These are phyloP conservation scores for Silene uniflora DNA, from an alignment of 148 eudicot genomes.

Conservation along the genomic window DNA sequence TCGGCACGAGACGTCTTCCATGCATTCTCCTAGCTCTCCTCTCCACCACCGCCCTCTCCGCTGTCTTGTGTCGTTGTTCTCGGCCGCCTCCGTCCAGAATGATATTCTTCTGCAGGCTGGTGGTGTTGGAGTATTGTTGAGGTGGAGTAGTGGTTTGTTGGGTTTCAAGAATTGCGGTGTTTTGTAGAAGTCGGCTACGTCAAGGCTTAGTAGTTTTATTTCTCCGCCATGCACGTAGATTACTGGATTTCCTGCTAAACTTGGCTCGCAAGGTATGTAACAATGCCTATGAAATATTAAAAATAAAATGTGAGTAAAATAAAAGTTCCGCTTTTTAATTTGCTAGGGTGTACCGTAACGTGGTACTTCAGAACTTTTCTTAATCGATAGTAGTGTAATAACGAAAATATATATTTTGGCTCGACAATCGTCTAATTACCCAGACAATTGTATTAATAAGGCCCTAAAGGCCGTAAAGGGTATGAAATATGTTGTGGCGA, in stretches of 20 bases:
- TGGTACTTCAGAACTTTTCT: too few species aligned
- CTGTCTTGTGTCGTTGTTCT: not conserved
- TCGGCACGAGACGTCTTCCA: constrained; percentile 22
- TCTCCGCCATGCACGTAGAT: constrained; percentile 58
- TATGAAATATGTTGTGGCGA: too few species aligned
- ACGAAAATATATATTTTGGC: too few species aligned
- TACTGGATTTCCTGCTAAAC: constrained; percentile 68
- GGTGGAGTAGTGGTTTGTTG: not conserved
- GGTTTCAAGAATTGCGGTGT: constrained; percentile 14
- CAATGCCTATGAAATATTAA: too few species aligned
- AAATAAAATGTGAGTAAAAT: too few species aligned
- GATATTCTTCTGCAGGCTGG: constrained; percentile 10
- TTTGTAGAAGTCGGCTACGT: constrained; percentile 58
- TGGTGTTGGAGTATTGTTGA: not conserved
- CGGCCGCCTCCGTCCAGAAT: constrained; percentile 27
- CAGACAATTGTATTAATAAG: too few species aligned
- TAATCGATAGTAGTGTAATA: too few species aligned
- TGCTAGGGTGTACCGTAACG: too few species aligned
- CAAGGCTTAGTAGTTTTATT: constrained; percentile 38
- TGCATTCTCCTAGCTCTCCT: constrained; percentile 17
- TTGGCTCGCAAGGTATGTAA: constrained; percentile 48
- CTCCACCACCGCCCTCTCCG: constrained; percentile 22
- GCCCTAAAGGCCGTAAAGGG: too few species aligned
- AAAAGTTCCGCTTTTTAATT: too few species aligned
- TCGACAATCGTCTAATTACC: too few species aligned